Conservation (phyloP, 345 rosid species). For the Arabis alpina region DNA sequence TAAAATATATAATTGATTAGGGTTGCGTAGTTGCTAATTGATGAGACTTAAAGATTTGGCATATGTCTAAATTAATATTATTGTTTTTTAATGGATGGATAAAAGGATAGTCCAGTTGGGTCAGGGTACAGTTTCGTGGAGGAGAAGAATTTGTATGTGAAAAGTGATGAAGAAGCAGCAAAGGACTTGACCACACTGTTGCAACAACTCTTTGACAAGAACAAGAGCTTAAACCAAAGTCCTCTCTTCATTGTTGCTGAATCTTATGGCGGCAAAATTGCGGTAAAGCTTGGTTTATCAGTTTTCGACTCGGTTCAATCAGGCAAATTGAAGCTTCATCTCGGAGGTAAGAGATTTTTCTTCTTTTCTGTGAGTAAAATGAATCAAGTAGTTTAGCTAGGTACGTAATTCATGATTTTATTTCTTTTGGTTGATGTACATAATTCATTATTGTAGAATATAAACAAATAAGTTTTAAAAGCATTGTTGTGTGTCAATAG, state of each 20-base stretch:
- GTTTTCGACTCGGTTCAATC: constrained; percentile 60
- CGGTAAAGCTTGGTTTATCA: constrained; percentile 75
- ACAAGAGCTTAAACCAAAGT: constrained; percentile 56
- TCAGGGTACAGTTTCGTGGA: constrained; percentile 81
- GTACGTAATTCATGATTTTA: neutral
- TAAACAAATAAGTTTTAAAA: too few relatives aligned
- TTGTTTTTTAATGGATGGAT: neutral
- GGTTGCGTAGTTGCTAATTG: constrained; percentile 25
- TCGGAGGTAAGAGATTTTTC: constrained; percentile 61
- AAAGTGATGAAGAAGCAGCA: constrained; percentile 86
- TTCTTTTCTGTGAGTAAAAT: neutral
- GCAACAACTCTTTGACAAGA: constrained; percentile 52
- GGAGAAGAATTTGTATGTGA: constrained; percentile 52
- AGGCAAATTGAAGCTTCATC: constrained; percentile 62
- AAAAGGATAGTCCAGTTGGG: constrained; percentile 78
- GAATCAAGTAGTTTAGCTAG: neutral
- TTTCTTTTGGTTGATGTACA: neutral
- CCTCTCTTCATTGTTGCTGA: constrained; percentile 84
- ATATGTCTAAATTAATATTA: neutral
- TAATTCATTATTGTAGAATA: neutral
- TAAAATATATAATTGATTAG: constrained; percentile 4
- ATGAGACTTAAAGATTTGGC: constrained; percentile 32
- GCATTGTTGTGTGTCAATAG: constrained; percentile 39
- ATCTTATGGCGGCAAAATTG: constrained; percentile 93
- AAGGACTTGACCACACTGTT: constrained; percentile 71